A percentile compares a stretch with the other conserved stretches of the same genome.
These are phyloP conservation scores for Plectosphaerella cucumerina DNA, from an alignment of 2,329 filamentous ascomycete species.

Conservation along the genomic window DNA sequence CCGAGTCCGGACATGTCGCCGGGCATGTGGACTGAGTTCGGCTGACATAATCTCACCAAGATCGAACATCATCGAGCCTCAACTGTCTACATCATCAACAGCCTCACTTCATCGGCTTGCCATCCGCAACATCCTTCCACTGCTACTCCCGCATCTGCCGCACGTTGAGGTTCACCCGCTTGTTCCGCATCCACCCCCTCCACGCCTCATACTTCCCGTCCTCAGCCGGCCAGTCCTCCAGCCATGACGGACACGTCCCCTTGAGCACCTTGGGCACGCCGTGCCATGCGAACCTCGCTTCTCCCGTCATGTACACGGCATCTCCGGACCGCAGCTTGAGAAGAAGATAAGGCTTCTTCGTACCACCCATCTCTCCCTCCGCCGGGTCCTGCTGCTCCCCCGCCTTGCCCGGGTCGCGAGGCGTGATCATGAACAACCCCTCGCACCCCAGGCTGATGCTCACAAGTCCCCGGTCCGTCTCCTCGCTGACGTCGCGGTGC, in stretches of 20 bases:
- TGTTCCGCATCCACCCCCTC: slow-evolving; percentile 83
- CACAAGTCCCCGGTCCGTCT: slow-evolving; percentile 71
- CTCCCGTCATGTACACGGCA: slow-evolving; percentile 81
- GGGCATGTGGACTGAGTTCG: too few relatives aligned
- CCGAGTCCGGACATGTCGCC: too few relatives aligned
- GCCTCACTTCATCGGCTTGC: too few relatives aligned
- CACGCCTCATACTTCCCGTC: slow-evolving; percentile 59
- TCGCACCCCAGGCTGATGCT: slow-evolving; percentile 90
- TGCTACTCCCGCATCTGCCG: slow-evolving; percentile 70
- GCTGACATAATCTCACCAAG: too few relatives aligned
- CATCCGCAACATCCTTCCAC: not conserved
- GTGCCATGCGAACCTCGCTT: slow-evolving; percentile 88
- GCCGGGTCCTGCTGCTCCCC: slow-evolving; percentile 9
- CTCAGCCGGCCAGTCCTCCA: slow-evolving; percentile 69
- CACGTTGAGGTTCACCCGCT: slow-evolving; percentile 89
- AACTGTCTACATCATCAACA: too few relatives aligned
- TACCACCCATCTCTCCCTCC: slow-evolving; percentile 19
- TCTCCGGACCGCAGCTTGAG: slow-evolving; percentile 78
- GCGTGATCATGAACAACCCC: slow-evolving; percentile 78
- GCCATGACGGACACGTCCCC: slow-evolving; percentile 70
- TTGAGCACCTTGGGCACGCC: slow-evolving; percentile 84
- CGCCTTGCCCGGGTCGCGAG: slow-evolving; percentile 38
- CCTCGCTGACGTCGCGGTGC: slow-evolving; percentile 90
- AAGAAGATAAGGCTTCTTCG: slow-evolving; percentile 46
- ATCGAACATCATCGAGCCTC: too few relatives aligned